Evolutionary conservation across 1,284 basidiomycete species (phyloP).

Genomic region (Coniferiporia weirii): DNA sequence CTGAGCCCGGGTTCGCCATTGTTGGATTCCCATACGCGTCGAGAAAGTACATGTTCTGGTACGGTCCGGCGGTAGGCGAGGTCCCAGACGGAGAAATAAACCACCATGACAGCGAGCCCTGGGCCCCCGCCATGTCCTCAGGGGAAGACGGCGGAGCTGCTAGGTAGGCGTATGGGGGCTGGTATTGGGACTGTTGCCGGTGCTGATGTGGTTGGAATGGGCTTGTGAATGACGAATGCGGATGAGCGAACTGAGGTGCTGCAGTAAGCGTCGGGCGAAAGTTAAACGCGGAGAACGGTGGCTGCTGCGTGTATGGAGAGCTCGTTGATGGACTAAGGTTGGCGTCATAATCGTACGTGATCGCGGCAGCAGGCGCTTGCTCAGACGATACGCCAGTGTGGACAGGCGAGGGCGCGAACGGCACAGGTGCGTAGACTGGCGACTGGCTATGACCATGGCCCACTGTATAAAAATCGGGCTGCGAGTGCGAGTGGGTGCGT

Average conservation of each 20-base stretch:
- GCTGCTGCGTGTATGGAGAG: conserved; percentile 19
- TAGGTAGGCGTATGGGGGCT: conserved; percentile 30
- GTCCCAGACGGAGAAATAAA: conserved; percentile 33
- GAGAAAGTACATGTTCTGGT: conserved; percentile 36
- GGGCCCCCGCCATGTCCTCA: conserved; percentile 32
- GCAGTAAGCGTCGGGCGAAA: conserved; percentile 33
- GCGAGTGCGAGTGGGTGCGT: conserved; percentile 24
- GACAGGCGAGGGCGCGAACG: conserved; percentile 12
- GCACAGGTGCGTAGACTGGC: conserved; percentile 15
- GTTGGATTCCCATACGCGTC: conserved; percentile 22
- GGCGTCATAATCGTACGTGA: conserved; percentile 10
- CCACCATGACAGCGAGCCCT: conserved; percentile 44
- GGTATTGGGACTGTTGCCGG: conserved; percentile 32
- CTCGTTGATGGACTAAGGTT: conserved; percentile 28
- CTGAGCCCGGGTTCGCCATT: background rate
- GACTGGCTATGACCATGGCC: conserved; percentile 26
- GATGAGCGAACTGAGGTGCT: conserved; percentile 35
- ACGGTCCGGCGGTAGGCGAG: conserved; percentile 28
- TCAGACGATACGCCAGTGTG: conserved; percentile 8
- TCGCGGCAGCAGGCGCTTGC: conserved; percentile 9
- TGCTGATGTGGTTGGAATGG: conserved; percentile 29
- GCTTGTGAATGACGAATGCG: conserved; percentile 38
- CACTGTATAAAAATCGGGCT: conserved; percentile 28
- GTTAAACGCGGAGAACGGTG: conserved; percentile 34
- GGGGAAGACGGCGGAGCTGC: conserved; percentile 20